These are phyloP conservation scores for Arachis stenosperma DNA, from an alignment of 306 rosid genomes.

Conservation along the genomic window DNA sequence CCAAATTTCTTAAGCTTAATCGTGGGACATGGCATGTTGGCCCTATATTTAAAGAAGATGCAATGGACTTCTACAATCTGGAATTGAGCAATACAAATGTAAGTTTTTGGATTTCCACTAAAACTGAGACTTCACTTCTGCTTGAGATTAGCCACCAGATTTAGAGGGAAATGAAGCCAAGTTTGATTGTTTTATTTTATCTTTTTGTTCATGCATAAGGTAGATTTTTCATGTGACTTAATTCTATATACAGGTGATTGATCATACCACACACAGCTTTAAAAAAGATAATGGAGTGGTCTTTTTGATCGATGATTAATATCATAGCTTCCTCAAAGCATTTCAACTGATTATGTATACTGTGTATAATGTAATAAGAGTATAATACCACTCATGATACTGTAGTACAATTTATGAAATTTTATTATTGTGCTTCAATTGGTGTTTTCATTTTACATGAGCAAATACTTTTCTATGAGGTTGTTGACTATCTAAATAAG, in stretches of 20 bases:
- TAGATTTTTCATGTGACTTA: background rate
- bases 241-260: conserved; percentile 58
- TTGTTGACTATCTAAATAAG: background rate
- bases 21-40: conserved; percentile 34
- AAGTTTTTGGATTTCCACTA: conserved; percentile 32
- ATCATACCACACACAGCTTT: conserved; percentile 67
- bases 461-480: background rate
- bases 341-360: conserved; percentile 13
- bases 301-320: conserved; percentile 61
- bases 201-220: background rate
- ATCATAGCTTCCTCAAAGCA: background rate
- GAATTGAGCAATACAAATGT: conserved; percentile 76
- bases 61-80: conserved; percentile 75
- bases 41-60: conserved; percentile 63
- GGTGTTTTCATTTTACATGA: conserved; percentile 1
- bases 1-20: too few relatives aligned
- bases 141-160: background rate
- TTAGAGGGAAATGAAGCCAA: background rate
- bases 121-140: background rate
- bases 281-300: conserved; percentile 46
- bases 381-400: background rate
- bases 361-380: background rate
- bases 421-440: background rate
- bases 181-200: background rate
- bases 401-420: conserved; percentile 6